Evolutionary conservation across 352 stramenopile species (phyloP).

Genomic region (Phytophthora rubi): DNA sequence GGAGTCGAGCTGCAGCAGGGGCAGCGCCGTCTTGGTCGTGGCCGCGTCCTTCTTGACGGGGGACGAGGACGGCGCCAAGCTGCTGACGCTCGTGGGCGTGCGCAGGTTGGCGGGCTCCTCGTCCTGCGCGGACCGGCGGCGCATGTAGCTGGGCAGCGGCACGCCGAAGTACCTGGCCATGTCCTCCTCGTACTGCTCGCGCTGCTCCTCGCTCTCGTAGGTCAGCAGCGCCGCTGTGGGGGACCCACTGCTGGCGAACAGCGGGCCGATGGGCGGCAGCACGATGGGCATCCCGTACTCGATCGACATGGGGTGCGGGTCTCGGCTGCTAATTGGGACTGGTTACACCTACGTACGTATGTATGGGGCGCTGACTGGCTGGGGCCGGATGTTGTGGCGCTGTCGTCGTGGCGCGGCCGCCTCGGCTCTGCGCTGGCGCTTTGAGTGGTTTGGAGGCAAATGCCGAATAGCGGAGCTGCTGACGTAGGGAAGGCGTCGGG

Average conservation of each 20-base stretch:
- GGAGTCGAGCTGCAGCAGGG: slow-evolving; percentile 56
- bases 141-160: slow-evolving; percentile 33
- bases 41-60: slow-evolving; percentile 66
- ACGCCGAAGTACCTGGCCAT: slow-evolving; percentile 53
- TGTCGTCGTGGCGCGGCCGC: neutral
- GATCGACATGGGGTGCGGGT: slow-evolving; percentile 37
- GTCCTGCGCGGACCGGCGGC: slow-evolving; percentile 14
- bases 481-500: slow-evolving; percentile 33
- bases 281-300: slow-evolving; percentile 46
- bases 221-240: slow-evolving; percentile 12
- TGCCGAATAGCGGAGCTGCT: slow-evolving; percentile 34
- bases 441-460: slow-evolving; percentile 43
- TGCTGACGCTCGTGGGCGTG: slow-evolving; percentile 63
- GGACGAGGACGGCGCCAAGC: slow-evolving; percentile 60
- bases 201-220: slow-evolving; percentile 42
- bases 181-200: slow-evolving; percentile 41
- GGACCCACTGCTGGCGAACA: slow-evolving; percentile 41
- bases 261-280: slow-evolving; percentile 60
- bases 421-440: slow-evolving; percentile 23
- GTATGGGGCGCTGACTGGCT: neutral
- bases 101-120: slow-evolving; percentile 39
- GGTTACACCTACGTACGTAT: too few species aligned
- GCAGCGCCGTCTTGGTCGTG: slow-evolving; percentile 36
- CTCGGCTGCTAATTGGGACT: too few species aligned
- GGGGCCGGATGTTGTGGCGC: too few species aligned